Evolutionary conservation across 257 asterid genomes (phyloP).

Genomic region (Salvia miltiorrhiza): DNA sequence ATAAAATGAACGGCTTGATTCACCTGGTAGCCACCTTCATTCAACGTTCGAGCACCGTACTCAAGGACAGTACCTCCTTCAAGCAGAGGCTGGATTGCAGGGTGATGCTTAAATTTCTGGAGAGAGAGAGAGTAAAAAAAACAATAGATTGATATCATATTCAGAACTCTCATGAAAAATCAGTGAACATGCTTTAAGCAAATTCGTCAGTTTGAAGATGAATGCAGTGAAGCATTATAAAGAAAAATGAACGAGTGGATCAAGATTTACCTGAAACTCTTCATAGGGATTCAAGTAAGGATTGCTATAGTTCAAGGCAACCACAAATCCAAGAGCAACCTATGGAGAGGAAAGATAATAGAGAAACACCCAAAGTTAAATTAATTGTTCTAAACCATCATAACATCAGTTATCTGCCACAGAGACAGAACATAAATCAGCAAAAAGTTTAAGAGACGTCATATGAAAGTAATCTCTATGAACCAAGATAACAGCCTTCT

Average conservation of each 20-base stretch:
- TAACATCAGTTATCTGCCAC: not conserved
- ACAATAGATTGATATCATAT: not conserved
- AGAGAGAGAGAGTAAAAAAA: not conserved
- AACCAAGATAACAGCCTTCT: not conserved
- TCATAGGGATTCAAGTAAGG: conserved; percentile 93
- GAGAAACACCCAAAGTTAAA: not conserved
- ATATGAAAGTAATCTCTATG: not conserved
- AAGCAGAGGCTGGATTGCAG: conserved; percentile 76
- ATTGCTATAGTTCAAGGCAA: conserved; percentile 80
- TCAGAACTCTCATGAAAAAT: not conserved
- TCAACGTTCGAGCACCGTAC: conserved; percentile 93
- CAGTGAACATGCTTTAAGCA: not conserved
- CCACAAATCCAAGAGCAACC: conserved; percentile 88
- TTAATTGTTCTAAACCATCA: not conserved
- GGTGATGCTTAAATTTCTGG: conserved; percentile 92
- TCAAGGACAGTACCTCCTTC: conserved; percentile 83
- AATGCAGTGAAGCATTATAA: conserved; percentile 7
- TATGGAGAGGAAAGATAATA: conserved; percentile 23
- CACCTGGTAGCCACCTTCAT: conserved; percentile 99
- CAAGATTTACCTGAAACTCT: conserved; percentile 80
- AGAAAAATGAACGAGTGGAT: not conserved
- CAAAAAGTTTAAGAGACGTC: not conserved
- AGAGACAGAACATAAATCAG: not conserved
- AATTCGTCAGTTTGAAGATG: not conserved
- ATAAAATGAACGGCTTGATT: conserved; percentile 16